These are phyloP conservation scores for Moelleriella libera DNA, from an alignment of 2,329 filamentous ascomycete species.

Conservation along the genomic window DNA sequence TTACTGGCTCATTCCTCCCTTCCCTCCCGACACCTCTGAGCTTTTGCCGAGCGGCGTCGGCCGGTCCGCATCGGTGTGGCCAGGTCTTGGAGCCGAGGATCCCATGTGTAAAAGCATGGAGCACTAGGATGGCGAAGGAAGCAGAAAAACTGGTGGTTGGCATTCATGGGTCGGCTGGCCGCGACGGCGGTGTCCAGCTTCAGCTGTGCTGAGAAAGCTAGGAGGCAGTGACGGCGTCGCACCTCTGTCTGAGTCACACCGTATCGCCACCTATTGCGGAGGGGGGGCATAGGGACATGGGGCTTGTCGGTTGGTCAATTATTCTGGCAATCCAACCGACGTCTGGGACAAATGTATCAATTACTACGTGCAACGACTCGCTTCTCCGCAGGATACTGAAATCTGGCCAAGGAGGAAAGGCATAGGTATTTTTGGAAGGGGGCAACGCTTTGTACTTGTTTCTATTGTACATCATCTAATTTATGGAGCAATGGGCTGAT, in stretches of 20 bases:
- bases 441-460: constrained; percentile 1
- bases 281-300: no score
- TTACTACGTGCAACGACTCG: no score
- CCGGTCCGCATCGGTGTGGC: neutral
- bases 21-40: no score
- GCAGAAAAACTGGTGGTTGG: neutral
- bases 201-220: neutral
- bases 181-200: neutral
- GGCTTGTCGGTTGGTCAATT: no score
- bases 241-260: no score
- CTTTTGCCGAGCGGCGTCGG: no score
- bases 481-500: constrained; percentile 5
- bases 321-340: no score
- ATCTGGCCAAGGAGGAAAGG: neutral
- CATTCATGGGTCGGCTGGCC: neutral
- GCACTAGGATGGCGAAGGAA: neutral
- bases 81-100: neutral
- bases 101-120: neutral
- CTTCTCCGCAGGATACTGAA: neutral
- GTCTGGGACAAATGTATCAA: no score
- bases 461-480: constrained; percentile 14
- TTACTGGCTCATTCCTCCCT: no score
- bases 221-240: no score
- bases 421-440: neutral
- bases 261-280: no score